A percentile compares a stretch with the other conserved stretches of the same genome.
These are phyloP conservation scores for Erigeron canadensis DNA, from an alignment of 129 eudicot genomes.

Conservation along the genomic window DNA sequence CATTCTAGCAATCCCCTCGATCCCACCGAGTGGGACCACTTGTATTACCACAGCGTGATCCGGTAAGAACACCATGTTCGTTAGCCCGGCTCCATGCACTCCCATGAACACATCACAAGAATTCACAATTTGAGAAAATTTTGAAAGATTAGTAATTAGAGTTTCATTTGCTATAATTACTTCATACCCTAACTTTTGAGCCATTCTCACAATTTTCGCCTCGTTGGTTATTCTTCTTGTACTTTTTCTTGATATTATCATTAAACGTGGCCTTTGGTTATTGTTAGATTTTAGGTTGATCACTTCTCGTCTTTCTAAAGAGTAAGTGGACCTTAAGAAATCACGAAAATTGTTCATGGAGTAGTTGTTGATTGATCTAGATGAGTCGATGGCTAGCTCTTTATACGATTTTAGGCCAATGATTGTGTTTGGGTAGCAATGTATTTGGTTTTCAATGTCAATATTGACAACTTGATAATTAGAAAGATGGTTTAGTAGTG, in stretches of 20 bases:
- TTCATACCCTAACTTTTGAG: slow-evolving; percentile 46
- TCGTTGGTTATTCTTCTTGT: slow-evolving; percentile 51
- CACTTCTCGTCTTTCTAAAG: slow-evolving; percentile 27
- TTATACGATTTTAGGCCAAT: slow-evolving; percentile 47
- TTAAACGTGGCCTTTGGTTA: slow-evolving; percentile 40
- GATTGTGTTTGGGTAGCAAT: slow-evolving; percentile 43
- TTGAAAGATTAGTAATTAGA: slow-evolving; percentile 37
- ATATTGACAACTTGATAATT: slow-evolving; percentile 37
- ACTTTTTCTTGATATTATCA: slow-evolving; percentile 53
- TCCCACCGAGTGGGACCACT: slow-evolving; percentile 49
- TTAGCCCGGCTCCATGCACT: slow-evolving; percentile 78
- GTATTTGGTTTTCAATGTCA: slow-evolving; percentile 38
- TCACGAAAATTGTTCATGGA: slow-evolving; percentile 46
- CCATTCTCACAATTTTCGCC: slow-evolving; percentile 35
- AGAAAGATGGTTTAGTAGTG: slow-evolving; percentile 40
- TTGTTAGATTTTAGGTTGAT: slow-evolving; percentile 2
- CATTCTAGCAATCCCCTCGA: slow-evolving; percentile 41
- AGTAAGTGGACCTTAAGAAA: slow-evolving; percentile 47
- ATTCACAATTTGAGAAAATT: slow-evolving; percentile 47
- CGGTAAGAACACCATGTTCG: slow-evolving; percentile 63
- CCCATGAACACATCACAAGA: slow-evolving; percentile 69
- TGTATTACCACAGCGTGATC: slow-evolving; percentile 56
- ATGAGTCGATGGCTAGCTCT: slow-evolving; percentile 47
- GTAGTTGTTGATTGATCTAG: slow-evolving; percentile 13
- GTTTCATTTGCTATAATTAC: slow-evolving; percentile 46